phyloP scores from a whole-genome alignment of 2,329 filamentous ascomycete species.

The Sclerotinia subarctica region DNA sequence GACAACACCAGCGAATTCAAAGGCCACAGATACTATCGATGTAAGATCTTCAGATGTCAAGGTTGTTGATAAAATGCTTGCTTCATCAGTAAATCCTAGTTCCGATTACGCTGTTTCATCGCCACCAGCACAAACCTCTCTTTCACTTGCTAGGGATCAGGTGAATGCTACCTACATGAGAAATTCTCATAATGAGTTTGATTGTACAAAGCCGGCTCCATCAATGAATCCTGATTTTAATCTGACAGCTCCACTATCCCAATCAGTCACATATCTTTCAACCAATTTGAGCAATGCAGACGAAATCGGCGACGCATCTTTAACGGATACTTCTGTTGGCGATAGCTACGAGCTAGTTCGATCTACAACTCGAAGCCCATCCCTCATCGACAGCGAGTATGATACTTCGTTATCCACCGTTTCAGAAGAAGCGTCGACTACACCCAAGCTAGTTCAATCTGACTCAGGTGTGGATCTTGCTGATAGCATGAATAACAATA shows the following conservation, averaged over 20 bases:
- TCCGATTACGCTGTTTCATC: not conserved
- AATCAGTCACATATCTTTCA: not conserved
- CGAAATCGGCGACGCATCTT: not conserved
- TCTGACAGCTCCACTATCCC: not conserved
- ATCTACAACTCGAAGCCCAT: not conserved
- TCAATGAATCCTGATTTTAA: not conserved
- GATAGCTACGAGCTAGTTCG: not conserved
- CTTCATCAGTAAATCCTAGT: not conserved
- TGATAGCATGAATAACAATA: not conserved
- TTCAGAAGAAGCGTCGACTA: not conserved
- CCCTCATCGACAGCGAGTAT: no score
- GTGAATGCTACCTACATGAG: not conserved
- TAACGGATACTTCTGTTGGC: not conserved
- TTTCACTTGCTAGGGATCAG: not conserved
- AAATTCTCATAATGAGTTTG: not conserved
- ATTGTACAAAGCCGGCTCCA: not conserved
- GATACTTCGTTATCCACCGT: not conserved
- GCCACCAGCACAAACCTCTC: no score
- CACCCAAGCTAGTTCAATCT: not conserved
- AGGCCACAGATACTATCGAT: not conserved
- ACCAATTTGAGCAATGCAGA: not conserved
- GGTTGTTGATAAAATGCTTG: not conserved
- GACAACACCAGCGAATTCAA: not conserved
- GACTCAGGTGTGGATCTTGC: not conserved
- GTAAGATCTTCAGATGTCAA: not conserved